A percentile compares a stretch with the other conserved stretches of the same genome.
phyloP scores from a whole-genome alignment of 2,329 filamentous ascomycete species.

The Ceratocystiopsis minuta region DNA sequence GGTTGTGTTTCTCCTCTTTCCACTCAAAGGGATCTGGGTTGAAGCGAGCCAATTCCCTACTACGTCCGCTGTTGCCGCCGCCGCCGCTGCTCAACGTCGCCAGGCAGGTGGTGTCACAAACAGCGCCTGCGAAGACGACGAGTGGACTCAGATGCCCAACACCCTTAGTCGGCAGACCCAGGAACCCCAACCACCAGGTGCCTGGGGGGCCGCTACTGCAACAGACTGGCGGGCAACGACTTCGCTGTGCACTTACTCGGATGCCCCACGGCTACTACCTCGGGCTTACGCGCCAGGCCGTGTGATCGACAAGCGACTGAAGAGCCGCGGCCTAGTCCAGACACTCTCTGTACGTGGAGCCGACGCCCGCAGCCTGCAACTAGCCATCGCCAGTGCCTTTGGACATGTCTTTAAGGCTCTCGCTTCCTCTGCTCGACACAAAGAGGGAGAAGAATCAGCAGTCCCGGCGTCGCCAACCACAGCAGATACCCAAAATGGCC shows the following conservation, averaged over 20 bases:
- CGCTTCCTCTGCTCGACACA: too few relatives aligned
- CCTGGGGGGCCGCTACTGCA: too few relatives aligned
- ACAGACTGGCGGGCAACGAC: too few relatives aligned
- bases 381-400: constrained; percentile 45
- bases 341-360: constrained; percentile 41
- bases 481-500: constrained; percentile 3
- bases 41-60: constrained; percentile 28
- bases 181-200: too few relatives aligned
- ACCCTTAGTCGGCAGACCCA: constrained; percentile 22
- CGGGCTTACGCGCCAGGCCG: constrained; percentile 48
- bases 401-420: constrained; percentile 29
- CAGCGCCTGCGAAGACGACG: constrained; percentile 17
- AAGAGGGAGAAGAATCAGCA: constrained; percentile 7
- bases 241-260: too few relatives aligned
- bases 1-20: constrained; percentile 58
- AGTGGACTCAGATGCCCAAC: constrained; percentile 37
- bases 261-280: constrained; percentile 43
- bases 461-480: constrained; percentile 4
- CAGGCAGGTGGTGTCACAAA: not conserved
- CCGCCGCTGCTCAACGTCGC: constrained; percentile 12
- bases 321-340: constrained; percentile 54
- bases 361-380: constrained; percentile 50
- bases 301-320: constrained; percentile 50
- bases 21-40: constrained; percentile 37
- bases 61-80: constrained; percentile 9